Evolutionary conservation across 768 basidiomycete genomes (phyloP), one percentile per base, ranked within the genome.

Genomic region (Mrakia hoshinonis): DNA sequence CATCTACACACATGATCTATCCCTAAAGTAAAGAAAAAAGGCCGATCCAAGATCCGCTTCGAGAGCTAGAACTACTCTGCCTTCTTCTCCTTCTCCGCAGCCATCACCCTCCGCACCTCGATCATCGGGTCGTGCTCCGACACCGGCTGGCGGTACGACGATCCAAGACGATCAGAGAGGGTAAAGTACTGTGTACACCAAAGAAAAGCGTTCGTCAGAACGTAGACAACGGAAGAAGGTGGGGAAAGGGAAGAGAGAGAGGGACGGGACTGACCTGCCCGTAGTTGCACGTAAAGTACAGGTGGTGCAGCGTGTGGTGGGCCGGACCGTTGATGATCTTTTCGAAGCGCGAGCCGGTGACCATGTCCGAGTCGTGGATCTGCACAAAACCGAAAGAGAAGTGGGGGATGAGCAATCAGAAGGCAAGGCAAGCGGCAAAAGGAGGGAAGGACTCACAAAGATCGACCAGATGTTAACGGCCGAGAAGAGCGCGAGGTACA

Each of bases 351-450:
- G 91, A 89, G 3, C 89, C 94, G 36, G 91, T 91, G 77, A 98
- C 87, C 95, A 99, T 98, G 82, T 98, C 96, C 4, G 92, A 94
- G 80, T 99, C 96, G 78, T 99, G 95, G 75, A 99, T 99, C 91
- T 92, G 77, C 34, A 54, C 24, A 68, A 31, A 4, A 48, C 15
- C 24, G 36, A 31, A 48, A 47, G 24, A n/a, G n/a, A 31, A 39
- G 24, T 39, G 48, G 24, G 52, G 29, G 62, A 64, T 0, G 36
- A 54, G 39, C 7, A 54, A 61, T 31, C 20, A 4, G 10, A 47
- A 20, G 31, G 4, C 18, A n/a, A 9, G 38, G 11, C 20, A 39
- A 15, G 13, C 39, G 48, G 15, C 48, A 39, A 52, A 52, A 46
- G 29, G 54, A 39, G 55, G 55, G 22, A 26, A 62, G 65, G 63